Evolutionary conservation across 345 rosid species (phyloP).

Genomic region (Viola odorata): DNA sequence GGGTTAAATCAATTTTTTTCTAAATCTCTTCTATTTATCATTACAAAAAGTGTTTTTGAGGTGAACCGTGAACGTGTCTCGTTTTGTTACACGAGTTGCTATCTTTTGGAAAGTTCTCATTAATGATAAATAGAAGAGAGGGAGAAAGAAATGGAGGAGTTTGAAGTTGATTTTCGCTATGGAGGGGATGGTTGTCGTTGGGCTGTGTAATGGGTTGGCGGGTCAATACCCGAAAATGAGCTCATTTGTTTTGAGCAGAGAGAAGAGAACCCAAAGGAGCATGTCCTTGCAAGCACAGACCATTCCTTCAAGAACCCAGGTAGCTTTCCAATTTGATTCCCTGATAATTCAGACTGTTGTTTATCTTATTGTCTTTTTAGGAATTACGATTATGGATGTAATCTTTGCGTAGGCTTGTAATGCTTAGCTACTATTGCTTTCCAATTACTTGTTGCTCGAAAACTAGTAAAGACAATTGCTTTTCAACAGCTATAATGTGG

Average conservation of each 20-base stretch:
- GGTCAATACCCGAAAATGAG: slow-evolving; percentile 10
- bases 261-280: slow-evolving; percentile 24
- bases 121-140: slow-evolving; percentile 2
- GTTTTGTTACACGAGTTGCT: slow-evolving; percentile 33
- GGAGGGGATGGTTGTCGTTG: slow-evolving; percentile 42
- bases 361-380: neutral
- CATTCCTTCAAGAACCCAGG: slow-evolving; percentile 73
- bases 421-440: no score
- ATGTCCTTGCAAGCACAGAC: slow-evolving; percentile 46
- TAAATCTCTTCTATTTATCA: no score
- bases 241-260: slow-evolving; percentile 20
- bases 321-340: neutral
- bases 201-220: slow-evolving; percentile 31
- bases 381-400: neutral
- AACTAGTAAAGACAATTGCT: no score
- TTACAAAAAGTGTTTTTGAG: no score
- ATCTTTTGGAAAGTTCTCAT: neutral
- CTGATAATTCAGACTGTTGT: no score
- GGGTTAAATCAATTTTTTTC: no score
- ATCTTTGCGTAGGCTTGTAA: neutral
- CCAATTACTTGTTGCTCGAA: no score
- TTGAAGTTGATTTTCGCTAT: slow-evolving; percentile 10
- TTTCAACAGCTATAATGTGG: no score
- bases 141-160: neutral
- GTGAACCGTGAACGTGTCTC: slow-evolving; percentile 38